Evolutionary conservation across 306 rosid species (phyloP), one percentile per base, ranked within the genome.

Genomic region (Medicago truncatula): DNA sequence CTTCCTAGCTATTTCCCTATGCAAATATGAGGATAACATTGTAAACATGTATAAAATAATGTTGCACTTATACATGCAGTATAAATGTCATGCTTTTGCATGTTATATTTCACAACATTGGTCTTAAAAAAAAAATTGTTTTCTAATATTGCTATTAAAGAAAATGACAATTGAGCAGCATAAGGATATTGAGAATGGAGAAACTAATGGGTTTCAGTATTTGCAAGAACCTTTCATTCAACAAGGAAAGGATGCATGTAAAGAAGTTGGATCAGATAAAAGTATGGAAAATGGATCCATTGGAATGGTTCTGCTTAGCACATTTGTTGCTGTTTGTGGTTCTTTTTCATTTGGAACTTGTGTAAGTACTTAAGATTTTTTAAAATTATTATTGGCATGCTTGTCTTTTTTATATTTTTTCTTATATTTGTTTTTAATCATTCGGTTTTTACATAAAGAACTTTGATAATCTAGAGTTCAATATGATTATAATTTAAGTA

Each of bases 281-380:
- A 74, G 20, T 71, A 61, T 46, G 36, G 71, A 56, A 70, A 73
- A 75, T 73, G 92, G 88, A 56, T 85, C 97, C 23, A 80, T 85
- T 83, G 85, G 89, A 63, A 89, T 91, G 96, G 96, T 91, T 74
- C 74, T 91, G 61, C 76, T 93, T 4, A 83, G 93, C 82, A 93
- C 98, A 8, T 80, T 76, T 18, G 92, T 89, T 80, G 89, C 92
- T 28, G 96, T 91, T 80, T 88, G 91, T 83, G 98, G 97, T 46
- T 93, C 98, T 16, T 91, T 89, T 46, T 84, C 89, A 34, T 93
- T 93, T 72, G 98, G 98, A 86, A 87, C 90, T 39, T 91, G 96
- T 84, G 93, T 93, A 78, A 80, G 95, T 82, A 23, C 36, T 66
- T 23, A 31, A 40, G 36, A 34, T 14, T 53, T 61, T 36, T 58